These are phyloP conservation scores for Aspergillus conjunctus DNA, from an alignment of 495 filamentous ascomycete genomes.

Conservation along the genomic window DNA sequence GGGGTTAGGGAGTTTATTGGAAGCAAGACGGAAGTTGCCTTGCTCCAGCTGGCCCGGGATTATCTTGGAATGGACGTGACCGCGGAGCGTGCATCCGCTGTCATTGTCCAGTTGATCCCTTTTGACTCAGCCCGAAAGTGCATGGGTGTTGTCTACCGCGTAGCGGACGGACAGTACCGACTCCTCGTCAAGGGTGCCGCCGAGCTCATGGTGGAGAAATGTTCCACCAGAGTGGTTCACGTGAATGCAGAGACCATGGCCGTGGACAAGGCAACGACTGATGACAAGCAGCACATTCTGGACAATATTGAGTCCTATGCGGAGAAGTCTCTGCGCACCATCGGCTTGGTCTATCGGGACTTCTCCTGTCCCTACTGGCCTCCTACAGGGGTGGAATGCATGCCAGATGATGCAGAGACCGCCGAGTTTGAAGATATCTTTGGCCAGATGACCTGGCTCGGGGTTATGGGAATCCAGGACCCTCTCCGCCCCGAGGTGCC, in stretches of 20 bases:
- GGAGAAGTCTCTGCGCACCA: slow-evolving; percentile 60
- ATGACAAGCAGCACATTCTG: slow-evolving; percentile 33
- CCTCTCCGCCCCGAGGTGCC: slow-evolving; percentile 72
- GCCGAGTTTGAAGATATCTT: slow-evolving; percentile 60
- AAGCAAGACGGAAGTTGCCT: slow-evolving; percentile 73
- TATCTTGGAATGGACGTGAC: slow-evolving; percentile 65
- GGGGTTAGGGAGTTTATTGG: slow-evolving; percentile 62
- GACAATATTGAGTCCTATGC: slow-evolving; percentile 59
- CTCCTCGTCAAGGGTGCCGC: slow-evolving; percentile 71
- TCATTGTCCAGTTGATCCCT: slow-evolving; percentile 64
- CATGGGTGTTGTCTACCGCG: slow-evolving; percentile 65
- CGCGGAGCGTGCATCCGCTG: slow-evolving; percentile 58
- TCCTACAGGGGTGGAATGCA: slow-evolving; percentile 43
- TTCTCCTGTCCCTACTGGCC: slow-evolving; percentile 65
- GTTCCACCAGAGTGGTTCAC: slow-evolving; percentile 40
- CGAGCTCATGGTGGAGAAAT: slow-evolving; percentile 62
- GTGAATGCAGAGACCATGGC: slow-evolving; percentile 35
- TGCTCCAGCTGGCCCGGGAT: slow-evolving; percentile 62
- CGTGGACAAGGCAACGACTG: slow-evolving; percentile 37
- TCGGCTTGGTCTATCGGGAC: slow-evolving; percentile 65
- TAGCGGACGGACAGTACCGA: slow-evolving; percentile 57
- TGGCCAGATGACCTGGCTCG: slow-evolving; percentile 61
- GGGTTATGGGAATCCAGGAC: slow-evolving; percentile 68
- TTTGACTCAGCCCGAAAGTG: slow-evolving; percentile 72
- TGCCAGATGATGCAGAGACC: slow-evolving; percentile 54